Base-by-base conservation (phyloP, 2,329 filamentous ascomycete species). In the Talaromyces sp. region DNA sequence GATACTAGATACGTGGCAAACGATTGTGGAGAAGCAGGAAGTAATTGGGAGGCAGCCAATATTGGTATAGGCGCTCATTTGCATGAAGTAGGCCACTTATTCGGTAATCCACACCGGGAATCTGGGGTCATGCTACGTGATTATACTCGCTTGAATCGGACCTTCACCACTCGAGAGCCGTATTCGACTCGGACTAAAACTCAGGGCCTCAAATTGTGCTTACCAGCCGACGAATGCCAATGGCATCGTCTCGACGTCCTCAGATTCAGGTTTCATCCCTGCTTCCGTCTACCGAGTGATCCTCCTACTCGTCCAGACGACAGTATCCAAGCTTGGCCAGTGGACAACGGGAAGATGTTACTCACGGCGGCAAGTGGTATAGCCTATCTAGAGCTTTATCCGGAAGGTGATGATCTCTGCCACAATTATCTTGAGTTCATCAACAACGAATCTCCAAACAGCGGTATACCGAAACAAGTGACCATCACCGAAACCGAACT, bases 31-130 rank as follows among this genome's bases (percentile, higher is more conserved):
- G 91, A 97, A 69, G 89, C 89, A 7, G 93, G 93, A 27, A 96
- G 91, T 74, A 95, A 88, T 56, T 98, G 94, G 94, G 94, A 98
- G 76, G 88, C 93, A n/a, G 93, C 92, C 31, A 96, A 94, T 71
- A 90, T 97, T 67, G 93, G 93, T 35, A 96, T 98, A 68, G 94
- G 94, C 8, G 93, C 92, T 10, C 94, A 98, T 76, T 78, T 98
- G 57, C 94, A 96, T 76, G 93, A 97, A 77, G 90, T 90, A 0
- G 94, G 94, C 3, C 94, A 96, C 78, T 78, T 97, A 24, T 90
- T 98, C 70, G 94, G 94, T 59, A 96, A 92, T 69, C 92, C 92
- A 10, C 91, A 96, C 74, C 92, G 96, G 74, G 92, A 95, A 73
- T 90, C 82, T 33, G 94, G 95, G n/a, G 84, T 98, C 67, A 98